Evolutionary conservation across 2,329 filamentous ascomycete species (phyloP).

Genomic region (Aspergillus sp.): DNA sequence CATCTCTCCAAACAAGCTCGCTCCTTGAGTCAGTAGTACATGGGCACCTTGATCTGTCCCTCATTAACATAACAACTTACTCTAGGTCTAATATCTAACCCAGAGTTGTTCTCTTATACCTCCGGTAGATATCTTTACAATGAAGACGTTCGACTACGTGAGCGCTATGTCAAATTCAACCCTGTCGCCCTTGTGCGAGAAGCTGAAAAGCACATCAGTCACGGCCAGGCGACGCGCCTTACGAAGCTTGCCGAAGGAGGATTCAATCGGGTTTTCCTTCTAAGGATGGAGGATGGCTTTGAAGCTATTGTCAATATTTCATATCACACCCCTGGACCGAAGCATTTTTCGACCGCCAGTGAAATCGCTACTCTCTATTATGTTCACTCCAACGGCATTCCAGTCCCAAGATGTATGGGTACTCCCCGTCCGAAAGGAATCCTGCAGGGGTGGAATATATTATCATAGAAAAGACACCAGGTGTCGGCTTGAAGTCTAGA

Average conservation of each 20-base stretch:
- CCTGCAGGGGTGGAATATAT: too few relatives aligned
- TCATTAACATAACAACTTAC: too few relatives aligned
- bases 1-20: too few relatives aligned
- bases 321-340: conserved; percentile 10
- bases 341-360: conserved; percentile 20
- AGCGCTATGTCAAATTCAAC: conserved; percentile 18
- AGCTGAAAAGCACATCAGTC: conserved; percentile 13
- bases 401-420: too few relatives aligned
- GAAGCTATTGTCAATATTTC: conserved; percentile 15
- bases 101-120: conserved; percentile 9
- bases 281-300: conserved; percentile 16
- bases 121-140: conserved; percentile 10
- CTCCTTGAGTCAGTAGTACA: too few relatives aligned
- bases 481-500: too few relatives aligned
- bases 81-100: too few relatives aligned
- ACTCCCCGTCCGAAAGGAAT: too few relatives aligned
- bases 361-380: conserved; percentile 24
- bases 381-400: conserved; percentile 4
- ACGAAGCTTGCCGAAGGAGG: conserved; percentile 6
- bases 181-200: conserved; percentile 12
- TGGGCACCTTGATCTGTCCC: too few relatives aligned
- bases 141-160: conserved; percentile 15
- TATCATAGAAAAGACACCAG: too few relatives aligned
- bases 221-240: conserved; percentile 11
- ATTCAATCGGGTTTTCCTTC: conserved; percentile 11